Evolutionary conservation across 2,329 filamentous ascomycete genomes (phyloP), one percentile per base, ranked within the genome.

Genomic region (Colletotrichum salicis): DNA sequence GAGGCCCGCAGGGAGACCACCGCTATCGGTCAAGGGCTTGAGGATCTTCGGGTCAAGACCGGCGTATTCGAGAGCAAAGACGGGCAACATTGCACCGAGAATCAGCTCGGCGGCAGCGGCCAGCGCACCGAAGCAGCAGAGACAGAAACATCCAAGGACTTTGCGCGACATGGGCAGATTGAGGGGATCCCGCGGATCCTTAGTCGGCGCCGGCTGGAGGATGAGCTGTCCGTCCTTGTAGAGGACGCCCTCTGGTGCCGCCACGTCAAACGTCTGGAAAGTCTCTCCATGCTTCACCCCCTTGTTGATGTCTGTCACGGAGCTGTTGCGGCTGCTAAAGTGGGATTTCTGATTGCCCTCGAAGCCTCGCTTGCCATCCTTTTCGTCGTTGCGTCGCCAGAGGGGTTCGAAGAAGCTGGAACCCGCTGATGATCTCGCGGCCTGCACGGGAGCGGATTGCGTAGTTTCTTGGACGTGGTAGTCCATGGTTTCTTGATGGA

Each of bases 41-140:
- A 81, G 74, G 24, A 76, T 71, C 5, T 76, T 74, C 1, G 79
- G 75, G 66, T 78, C 75, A 7, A 80, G 69, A 11, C 79, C 78
- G 5, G 78, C 76, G 61, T 82, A 82, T 64, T 80, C 77, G 59
- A 81, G 76, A 10, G 78, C 70, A 63, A 80, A 82, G n/a, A 82
- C 77, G 35, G 80, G 80, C 11, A 80, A 66, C 58, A 81, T 75
- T 3, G 74, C 74, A 24, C 76, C 77, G 52, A 81, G 73, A 22
- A 79, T 76, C 22, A 76, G 12, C 61, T 72, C 67, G 12, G 77
- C 75, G 1, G 78, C 73, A 11, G 79, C 74, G 2, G 78, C 76
- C 10, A 81, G 67, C 3, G 77, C 76, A 27, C 78, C 79, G 63
- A 79, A 71, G 35, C 65, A 71, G 55, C 69, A 71, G 1, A 71